Percentiles rank a stretch among this genome's conserved stretches.
phyloP scores from a whole-genome alignment of 805 yeast species.

The Pichia californica region DNA sequence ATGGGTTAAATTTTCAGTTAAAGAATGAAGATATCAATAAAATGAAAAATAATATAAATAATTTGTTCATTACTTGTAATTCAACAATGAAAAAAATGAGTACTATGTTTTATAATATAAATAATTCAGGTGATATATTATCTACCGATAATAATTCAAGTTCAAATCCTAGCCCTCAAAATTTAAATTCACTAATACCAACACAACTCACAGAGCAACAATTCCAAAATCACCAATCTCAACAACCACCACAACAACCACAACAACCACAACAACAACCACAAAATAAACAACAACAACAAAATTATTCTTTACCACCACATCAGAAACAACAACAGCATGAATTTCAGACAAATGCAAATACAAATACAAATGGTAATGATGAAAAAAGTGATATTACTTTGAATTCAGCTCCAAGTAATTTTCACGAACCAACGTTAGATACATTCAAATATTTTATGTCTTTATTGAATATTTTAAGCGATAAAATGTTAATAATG shows the following conservation, averaged over 20 bases:
- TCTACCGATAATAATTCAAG: background rate
- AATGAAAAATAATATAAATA: constrained; percentile 42
- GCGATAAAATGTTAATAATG: constrained; percentile 46
- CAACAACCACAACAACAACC: too few relatives aligned
- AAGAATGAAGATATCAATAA: constrained; percentile 35
- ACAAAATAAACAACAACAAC: too few relatives aligned
- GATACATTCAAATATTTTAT: constrained; percentile 5
- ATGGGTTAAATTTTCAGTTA: constrained; percentile 41
- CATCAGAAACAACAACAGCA: too few relatives aligned
- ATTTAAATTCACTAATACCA: background rate
- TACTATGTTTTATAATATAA: constrained; percentile 24
- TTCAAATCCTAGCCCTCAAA: background rate
- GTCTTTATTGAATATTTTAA: constrained; percentile 37
- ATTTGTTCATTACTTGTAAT: constrained; percentile 44
- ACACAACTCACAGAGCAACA: background rate
- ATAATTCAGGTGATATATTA: background rate
- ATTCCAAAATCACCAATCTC: too few relatives aligned
- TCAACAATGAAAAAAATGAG: constrained; percentile 34
- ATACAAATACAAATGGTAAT: too few relatives aligned
- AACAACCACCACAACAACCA: too few relatives aligned
- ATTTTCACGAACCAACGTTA: background rate
- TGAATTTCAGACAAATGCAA: too few relatives aligned
- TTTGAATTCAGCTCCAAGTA: background rate
- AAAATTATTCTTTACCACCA: too few relatives aligned
- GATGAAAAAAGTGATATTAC: too few relatives aligned